Conservation (phyloP, 371 early-diverging fungal genomes). For the Rhizopus sp. region DNA sequence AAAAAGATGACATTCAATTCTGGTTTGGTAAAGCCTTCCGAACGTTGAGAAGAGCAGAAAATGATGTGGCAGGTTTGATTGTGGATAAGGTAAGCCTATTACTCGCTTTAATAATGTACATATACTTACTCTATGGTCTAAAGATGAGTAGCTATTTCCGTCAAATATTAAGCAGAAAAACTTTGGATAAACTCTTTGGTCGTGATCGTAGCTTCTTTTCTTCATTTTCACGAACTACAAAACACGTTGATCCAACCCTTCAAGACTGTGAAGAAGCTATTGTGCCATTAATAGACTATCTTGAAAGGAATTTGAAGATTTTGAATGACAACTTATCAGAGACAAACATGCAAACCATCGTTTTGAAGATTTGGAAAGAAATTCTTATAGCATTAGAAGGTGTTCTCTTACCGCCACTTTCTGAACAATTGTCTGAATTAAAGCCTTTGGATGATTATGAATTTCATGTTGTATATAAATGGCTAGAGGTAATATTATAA, state of each 20-base stretch:
- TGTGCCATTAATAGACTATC: constrained; percentile 80
- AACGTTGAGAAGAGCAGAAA: constrained; percentile 70
- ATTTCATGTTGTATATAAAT: constrained; percentile 74
- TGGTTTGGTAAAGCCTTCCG: constrained; percentile 88
- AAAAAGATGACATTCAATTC: constrained; percentile 90
- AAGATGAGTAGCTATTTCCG: constrained; percentile 64
- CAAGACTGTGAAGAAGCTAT: constrained; percentile 80
- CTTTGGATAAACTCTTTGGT: constrained; percentile 42
- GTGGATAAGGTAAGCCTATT: constrained; percentile 62
- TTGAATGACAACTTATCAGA: constrained; percentile 79
- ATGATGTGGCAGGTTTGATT: constrained; percentile 70
- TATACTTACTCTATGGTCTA: background rate
- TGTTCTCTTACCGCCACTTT: constrained; percentile 81
- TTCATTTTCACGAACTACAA: constrained; percentile 34
- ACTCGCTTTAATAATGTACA: background rate
- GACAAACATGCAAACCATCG: constrained; percentile 77
- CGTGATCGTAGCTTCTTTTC: constrained; percentile 49
- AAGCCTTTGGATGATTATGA: constrained; percentile 72
- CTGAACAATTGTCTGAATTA: constrained; percentile 58
- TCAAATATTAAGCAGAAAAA: constrained; percentile 53
- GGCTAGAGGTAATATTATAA: constrained; percentile 55
- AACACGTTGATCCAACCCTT: constrained; percentile 46
- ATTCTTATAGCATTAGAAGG: constrained; percentile 73
- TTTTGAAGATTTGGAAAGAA: constrained; percentile 86
- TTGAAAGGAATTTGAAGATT: constrained; percentile 82